phyloP scores from a whole-genome alignment of 1,284 basidiomycete species.

The Ustilago esculenta region DNA sequence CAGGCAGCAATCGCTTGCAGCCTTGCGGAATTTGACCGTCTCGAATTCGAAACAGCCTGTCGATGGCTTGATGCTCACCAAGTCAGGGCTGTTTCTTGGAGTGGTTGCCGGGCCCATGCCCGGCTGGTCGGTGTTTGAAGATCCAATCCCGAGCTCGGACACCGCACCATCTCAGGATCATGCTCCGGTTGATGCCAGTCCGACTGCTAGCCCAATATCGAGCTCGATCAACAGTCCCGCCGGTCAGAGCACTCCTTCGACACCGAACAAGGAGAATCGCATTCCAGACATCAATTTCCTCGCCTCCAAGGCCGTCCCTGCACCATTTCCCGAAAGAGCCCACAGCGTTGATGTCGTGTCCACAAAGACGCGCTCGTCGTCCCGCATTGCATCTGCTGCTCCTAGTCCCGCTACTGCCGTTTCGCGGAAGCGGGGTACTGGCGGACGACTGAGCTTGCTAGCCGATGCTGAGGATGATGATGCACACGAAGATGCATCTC shows the following conservation, averaged over 20 bases:
- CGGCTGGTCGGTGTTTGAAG: constrained; percentile 39
- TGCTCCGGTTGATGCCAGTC: not conserved
- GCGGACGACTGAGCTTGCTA: constrained; percentile 39
- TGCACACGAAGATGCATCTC: constrained; percentile 8
- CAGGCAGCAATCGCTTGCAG: not conserved
- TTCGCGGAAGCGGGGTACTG: constrained; percentile 37
- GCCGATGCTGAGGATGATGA: constrained; percentile 31
- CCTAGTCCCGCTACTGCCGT: constrained; percentile 4
- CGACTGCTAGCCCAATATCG: not conserved
- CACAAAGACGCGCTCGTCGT: constrained; percentile 21
- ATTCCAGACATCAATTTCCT: constrained; percentile 22
- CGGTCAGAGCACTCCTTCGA: constrained; percentile 9
- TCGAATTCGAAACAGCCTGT: constrained; percentile 1
- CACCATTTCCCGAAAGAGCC: constrained; percentile 27
- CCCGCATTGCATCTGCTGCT: constrained; percentile 13
- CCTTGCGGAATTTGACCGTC: constrained; percentile 15
- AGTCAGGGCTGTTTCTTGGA: constrained; percentile 34
- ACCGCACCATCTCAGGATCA: constrained; percentile 39
- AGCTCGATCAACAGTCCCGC: constrained; percentile 8
- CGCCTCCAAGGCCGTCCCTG: constrained; percentile 22
- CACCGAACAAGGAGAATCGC: constrained; percentile 44
- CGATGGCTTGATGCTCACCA: constrained; percentile 21
- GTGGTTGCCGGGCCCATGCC: constrained; percentile 30
- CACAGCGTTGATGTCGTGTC: constrained; percentile 25
- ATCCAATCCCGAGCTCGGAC: constrained; percentile 13